A percentile compares a stretch with the other conserved stretches of the same genome.
These are phyloP conservation scores for Biscogniauxia mediterranea DNA, from an alignment of 2,329 filamentous ascomycete genomes.

Conservation along the genomic window DNA sequence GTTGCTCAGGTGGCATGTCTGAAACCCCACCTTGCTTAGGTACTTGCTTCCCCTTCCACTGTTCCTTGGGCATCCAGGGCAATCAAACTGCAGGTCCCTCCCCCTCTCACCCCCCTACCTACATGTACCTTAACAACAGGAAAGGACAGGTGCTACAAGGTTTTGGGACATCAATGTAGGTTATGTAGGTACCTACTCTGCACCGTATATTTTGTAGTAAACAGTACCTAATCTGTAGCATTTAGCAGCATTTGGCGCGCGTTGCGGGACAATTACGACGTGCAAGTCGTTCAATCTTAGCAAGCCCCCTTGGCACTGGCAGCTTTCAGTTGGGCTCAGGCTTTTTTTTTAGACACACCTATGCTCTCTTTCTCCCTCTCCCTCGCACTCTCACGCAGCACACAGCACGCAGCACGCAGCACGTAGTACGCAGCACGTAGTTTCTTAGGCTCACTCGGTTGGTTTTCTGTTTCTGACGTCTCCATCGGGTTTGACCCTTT, in stretches of 20 bases:
- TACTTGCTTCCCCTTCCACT: background rate
- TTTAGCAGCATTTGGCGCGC: background rate
- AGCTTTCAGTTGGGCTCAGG: background rate
- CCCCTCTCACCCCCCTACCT: no score
- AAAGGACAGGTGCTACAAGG: background rate
- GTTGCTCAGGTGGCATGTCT: background rate
- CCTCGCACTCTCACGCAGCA: slow-evolving; percentile 2
- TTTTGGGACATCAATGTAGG: no score
- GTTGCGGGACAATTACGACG: background rate
- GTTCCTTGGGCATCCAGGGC: background rate
- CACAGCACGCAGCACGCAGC: no score
- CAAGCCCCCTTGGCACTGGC: background rate
- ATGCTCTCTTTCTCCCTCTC: background rate
- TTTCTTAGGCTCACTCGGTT: slow-evolving; percentile 15
- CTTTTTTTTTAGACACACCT: background rate
- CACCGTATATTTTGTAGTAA: background rate
- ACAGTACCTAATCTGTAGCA: background rate
- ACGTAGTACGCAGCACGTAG: slow-evolving; percentile 1
- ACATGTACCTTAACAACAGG: no score
- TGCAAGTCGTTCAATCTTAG: no score
- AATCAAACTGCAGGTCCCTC: background rate
- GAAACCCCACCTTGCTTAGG: slow-evolving; percentile 4
- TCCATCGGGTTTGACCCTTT: slow-evolving; percentile 31
- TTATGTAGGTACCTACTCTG: background rate
- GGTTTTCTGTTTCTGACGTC: slow-evolving; percentile 23